A percentile compares a stretch with the other conserved stretches of the same genome.
Evolutionary conservation across 495 filamentous ascomycete genomes (phyloP).

Genomic region (Podospora anserina): DNA sequence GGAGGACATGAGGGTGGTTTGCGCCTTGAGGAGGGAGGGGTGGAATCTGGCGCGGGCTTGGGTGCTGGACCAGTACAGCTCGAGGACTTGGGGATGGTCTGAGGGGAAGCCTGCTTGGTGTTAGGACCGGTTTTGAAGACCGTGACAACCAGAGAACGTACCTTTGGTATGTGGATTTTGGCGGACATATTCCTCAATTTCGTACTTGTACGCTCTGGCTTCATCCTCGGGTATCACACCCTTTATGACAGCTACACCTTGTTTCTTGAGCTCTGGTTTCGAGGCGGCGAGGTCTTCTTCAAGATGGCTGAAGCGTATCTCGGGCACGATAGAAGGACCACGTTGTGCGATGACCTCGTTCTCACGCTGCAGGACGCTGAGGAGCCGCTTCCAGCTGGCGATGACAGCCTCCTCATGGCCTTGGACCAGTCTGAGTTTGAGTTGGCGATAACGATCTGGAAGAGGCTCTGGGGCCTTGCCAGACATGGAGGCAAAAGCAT

Average conservation of each 20-base stretch:
- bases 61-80: constrained; percentile 82
- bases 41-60: constrained; percentile 74
- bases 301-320: constrained; percentile 56
- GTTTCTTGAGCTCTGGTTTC: constrained; percentile 52
- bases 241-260: constrained; percentile 61
- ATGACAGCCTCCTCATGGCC: constrained; percentile 61
- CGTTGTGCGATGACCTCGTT: constrained; percentile 45
- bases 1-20: constrained; percentile 67
- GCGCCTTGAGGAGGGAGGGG: constrained; percentile 63
- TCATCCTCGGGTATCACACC: constrained; percentile 59
- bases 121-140: background rate
- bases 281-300: constrained; percentile 44
- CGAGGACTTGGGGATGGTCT: constrained; percentile 69
- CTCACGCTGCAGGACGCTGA: constrained; percentile 53
- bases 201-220: constrained; percentile 57
- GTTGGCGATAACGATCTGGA: constrained; percentile 66
- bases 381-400: constrained; percentile 67
- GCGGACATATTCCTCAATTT: constrained; percentile 57
- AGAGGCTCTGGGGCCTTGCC: constrained; percentile 62
- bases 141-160: constrained; percentile 26
- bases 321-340: constrained; percentile 52
- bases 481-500: constrained; percentile 77
- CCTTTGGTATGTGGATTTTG: constrained; percentile 59
- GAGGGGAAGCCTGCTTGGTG: constrained; percentile 49
- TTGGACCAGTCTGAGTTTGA: constrained; percentile 63